A percentile compares a stretch with the other conserved stretches of the same genome.
phyloP scores from a whole-genome alignment of 164 flowering plant species.

The Tetrastigma voinierianum region DNA sequence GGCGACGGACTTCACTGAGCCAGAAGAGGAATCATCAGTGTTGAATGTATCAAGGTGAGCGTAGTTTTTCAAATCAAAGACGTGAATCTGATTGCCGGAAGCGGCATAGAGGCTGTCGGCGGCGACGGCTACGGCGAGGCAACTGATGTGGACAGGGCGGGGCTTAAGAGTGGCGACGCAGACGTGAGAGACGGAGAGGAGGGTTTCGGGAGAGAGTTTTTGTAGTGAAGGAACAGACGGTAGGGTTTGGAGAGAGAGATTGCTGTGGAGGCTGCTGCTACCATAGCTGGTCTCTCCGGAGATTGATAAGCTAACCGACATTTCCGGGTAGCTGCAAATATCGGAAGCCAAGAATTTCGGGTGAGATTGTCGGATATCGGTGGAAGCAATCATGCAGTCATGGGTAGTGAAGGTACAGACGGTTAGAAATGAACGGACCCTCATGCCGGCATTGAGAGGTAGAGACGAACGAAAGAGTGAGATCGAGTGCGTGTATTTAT shows the following conservation, averaged over 20 bases:
- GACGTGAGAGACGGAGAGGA: conserved; percentile 30
- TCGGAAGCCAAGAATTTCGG: conserved; percentile 13
- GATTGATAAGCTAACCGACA: conserved; percentile 10
- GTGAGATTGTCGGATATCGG: conserved; percentile 2
- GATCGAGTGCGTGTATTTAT: not conserved
- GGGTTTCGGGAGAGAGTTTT: conserved; percentile 25
- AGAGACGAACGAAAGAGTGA: not conserved
- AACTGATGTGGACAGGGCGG: conserved; percentile 32
- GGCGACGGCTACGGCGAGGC: conserved; percentile 46
- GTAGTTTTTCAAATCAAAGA: conserved; percentile 42
- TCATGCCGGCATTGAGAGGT: conserved; percentile 31
- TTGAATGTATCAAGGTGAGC: conserved; percentile 43
- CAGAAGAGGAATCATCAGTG: conserved; percentile 36
- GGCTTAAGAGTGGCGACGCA: conserved; percentile 33
- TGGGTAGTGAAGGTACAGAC: conserved; percentile 24
- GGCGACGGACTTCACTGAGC: conserved; percentile 56
- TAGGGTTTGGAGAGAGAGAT: conserved; percentile 53
- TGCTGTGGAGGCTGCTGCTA: conserved; percentile 41
- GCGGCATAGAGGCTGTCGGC: conserved; percentile 56
- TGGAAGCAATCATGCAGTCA: not conserved
- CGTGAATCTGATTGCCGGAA: conserved; percentile 51
- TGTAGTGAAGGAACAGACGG: conserved; percentile 68
- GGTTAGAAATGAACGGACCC: conserved; percentile 34
- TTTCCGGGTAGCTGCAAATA: conserved; percentile 16
- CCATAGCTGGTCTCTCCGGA: conserved; percentile 18